Evolutionary conservation across 345 rosid genomes (phyloP).

Genomic region (Lenwebbia sp.): DNA sequence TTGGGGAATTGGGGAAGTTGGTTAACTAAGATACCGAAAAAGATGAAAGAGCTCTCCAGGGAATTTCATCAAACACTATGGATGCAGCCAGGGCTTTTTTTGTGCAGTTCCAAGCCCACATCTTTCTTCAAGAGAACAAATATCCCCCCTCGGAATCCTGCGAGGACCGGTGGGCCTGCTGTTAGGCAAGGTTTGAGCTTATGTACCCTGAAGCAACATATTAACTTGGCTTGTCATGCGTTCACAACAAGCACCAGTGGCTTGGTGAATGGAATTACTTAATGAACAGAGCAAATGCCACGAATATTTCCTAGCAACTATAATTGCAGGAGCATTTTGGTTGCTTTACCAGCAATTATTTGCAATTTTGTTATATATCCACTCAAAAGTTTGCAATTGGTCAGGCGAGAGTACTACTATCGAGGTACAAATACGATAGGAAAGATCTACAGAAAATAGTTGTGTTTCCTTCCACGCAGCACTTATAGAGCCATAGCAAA

Average conservation of each 20-base stretch:
- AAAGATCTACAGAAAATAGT: neutral
- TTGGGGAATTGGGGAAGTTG: neutral
- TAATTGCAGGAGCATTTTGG: neutral
- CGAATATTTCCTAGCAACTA: neutral
- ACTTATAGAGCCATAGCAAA: neutral
- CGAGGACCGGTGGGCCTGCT: neutral
- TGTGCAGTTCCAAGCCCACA: neutral
- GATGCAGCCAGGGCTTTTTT: neutral
- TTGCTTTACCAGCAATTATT: neutral
- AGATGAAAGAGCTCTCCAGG: neutral
- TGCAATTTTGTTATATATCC: neutral
- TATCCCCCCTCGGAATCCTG: neutral
- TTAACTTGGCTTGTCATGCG: neutral
- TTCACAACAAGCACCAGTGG: neutral
- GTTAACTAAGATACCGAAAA: neutral
- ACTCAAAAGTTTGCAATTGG: neutral
- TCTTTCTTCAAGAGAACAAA: neutral
- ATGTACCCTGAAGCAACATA: neutral
- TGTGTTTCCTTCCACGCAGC: neutral
- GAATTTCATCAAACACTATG: neutral
- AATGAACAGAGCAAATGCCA: neutral
- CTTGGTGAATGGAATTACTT: neutral
- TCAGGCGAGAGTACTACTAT: neutral
- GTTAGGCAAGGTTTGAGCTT: neutral
- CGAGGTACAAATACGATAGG: neutral